phyloP scores from a whole-genome alignment of 2,329 filamentous ascomycete species.

The Ceratocystis eucalypticola region DNA sequence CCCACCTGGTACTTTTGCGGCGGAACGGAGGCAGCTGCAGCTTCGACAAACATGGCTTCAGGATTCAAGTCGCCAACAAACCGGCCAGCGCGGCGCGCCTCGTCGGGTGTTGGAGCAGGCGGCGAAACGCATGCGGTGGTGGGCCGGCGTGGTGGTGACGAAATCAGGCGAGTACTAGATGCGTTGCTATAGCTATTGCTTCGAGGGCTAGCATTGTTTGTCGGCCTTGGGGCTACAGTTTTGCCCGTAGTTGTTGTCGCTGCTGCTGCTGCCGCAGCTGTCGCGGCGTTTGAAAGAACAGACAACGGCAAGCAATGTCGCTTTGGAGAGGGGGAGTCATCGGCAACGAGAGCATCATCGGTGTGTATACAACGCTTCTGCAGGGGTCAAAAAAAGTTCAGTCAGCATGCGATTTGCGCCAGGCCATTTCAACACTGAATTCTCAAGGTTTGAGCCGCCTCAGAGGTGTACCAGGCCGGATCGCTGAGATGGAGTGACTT shows the following conservation, averaged over 20 bases:
- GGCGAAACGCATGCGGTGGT: constrained; percentile 2
- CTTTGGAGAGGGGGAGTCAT: constrained; percentile 11
- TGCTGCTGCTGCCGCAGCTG: not conserved
- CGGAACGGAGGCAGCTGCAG: constrained; percentile 30
- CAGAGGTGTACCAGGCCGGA: not conserved
- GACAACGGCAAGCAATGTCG: constrained; percentile 13
- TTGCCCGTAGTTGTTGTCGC: not conserved
- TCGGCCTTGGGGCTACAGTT: not conserved
- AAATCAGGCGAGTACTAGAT: not conserved
- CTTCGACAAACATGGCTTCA: constrained; percentile 46
- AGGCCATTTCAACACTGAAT: not conserved
- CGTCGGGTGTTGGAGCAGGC: not conserved
- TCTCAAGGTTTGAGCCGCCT: not conserved
- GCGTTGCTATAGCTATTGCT: not conserved
- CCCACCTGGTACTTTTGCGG: constrained; percentile 38
- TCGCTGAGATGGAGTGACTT: not conserved
- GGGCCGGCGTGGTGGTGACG: not conserved
- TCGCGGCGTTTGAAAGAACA: not conserved
- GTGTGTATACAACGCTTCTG: constrained; percentile 34
- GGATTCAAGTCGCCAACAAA: constrained; percentile 48
- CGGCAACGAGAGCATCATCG: constrained; percentile 6
- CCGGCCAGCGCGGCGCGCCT: constrained; percentile 27
- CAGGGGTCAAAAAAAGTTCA: not conserved
- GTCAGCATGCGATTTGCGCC: not conserved
- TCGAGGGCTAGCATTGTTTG: not conserved